phyloP scores from a whole-genome alignment of 441 rosid species.

The Jatropha multifida region DNA sequence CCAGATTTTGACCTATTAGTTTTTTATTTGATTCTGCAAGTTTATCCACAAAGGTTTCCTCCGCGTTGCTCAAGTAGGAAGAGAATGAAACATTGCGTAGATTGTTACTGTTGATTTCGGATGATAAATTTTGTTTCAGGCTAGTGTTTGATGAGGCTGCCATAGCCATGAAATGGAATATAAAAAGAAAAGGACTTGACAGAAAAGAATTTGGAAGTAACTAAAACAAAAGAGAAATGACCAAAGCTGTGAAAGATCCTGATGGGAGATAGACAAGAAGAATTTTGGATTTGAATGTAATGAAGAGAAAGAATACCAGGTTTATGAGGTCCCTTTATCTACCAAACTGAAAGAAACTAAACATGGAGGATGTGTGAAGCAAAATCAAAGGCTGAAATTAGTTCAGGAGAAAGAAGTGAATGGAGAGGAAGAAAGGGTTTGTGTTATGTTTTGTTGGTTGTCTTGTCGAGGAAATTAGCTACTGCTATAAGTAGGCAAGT shows the following conservation, averaged over 20 bases:
- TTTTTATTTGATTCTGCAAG: conserved; percentile 33
- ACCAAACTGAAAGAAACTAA: conserved; percentile 25
- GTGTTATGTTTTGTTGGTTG: background rate
- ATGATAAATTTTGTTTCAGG: conserved; percentile 14
- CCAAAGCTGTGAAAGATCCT: background rate
- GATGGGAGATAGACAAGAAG: conserved; percentile 7
- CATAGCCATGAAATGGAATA: conserved; percentile 34
- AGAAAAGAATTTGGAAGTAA: conserved; percentile 7
- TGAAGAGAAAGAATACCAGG: conserved; percentile 3
- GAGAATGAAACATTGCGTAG: conserved; percentile 38
- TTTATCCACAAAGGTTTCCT: conserved; percentile 36
- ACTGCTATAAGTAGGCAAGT: background rate
- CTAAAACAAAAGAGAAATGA: background rate
- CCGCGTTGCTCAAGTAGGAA: conserved; percentile 41
- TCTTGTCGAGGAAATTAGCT: background rate
- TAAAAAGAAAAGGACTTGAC: conserved; percentile 30
- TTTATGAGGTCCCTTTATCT: background rate
- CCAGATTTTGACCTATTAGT: background rate
- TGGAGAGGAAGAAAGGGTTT: background rate
- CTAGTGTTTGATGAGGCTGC: conserved; percentile 34
- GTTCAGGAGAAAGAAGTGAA: background rate
- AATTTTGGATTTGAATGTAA: conserved; percentile 13
- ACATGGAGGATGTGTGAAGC: background rate
- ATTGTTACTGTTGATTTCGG: conserved; percentile 10
- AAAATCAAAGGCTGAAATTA: background rate